Base-by-base conservation (phyloP, 345 rosid genomes). In the Corchorus olitorius region DNA sequence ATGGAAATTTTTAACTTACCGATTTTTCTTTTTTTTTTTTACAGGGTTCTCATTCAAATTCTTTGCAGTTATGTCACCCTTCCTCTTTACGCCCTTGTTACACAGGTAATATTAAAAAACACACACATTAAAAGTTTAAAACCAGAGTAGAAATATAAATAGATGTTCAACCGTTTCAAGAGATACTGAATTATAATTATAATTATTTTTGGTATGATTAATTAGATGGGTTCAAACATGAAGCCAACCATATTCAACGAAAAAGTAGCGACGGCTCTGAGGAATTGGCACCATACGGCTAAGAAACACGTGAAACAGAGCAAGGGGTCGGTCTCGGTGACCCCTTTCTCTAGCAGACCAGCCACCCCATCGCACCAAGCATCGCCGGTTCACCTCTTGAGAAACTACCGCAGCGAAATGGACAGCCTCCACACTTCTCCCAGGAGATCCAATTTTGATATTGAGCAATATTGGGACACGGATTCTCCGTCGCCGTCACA, bases 11-110 rank as follows among this genome's bases (percentile, higher is more conserved):
- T 34, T 65, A 19, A 76, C 34, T 27, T 53, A 27, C 27, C 27
- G 27, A 27, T 27, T 27, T 27, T 27, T 0, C 1, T 27, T 27
- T 27, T 0, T 15, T 61, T 67, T 73, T 65, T 8, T 56, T 62
- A 22, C 86, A 96, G 99, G 89, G 81, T 92, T 68, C 6, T 92
- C 39, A 86, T 93, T 59, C 99, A 96, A 83, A 48, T 93, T 71
- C 84, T 96, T 2, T 93, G 98, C 89, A 96, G 99, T 78, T 93
- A 96, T 14, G 93, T 93, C 75, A 96, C 98, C 43, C 97, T 96
- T 54, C 99, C 99, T 72, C 90, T 96, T 0, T 89, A 96, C 56
- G 99, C 99, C 54, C 88, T 93, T 1, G 99, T 96, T 11, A 96
- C 97, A 52, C 99, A 91, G 86, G 94, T 91, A 81, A 69, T 14